Evolutionary conservation across 2,329 filamentous ascomycete genomes (phyloP).

Genomic region (Xylariomycetidae sp.): DNA sequence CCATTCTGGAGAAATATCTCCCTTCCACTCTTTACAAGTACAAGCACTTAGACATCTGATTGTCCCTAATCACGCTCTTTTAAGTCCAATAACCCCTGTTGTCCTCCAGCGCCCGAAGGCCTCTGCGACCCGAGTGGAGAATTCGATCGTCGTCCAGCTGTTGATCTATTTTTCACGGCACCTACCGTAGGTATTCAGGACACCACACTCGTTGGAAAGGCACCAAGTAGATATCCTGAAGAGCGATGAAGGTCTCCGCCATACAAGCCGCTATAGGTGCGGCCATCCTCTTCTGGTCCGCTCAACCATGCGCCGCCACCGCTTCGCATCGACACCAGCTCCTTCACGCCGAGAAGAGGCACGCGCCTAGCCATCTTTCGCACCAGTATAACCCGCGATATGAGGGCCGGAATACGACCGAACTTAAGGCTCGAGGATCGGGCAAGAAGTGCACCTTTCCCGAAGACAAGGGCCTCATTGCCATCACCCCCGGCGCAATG

Average conservation of each 20-base stretch:
- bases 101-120: too few relatives aligned
- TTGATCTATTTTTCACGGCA: too few relatives aligned
- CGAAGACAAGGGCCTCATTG: constrained; percentile 58
- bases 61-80: too few relatives aligned
- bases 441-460: constrained; percentile 60
- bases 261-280: constrained; percentile 46
- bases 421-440: constrained; percentile 47
- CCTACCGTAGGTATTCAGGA: too few relatives aligned
- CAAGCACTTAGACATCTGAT: too few relatives aligned
- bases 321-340: constrained; percentile 28
- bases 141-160: too few relatives aligned
- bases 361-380: constrained; percentile 29
- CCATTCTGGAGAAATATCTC: too few relatives aligned
- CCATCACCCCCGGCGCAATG: constrained; percentile 56
- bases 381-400: constrained; percentile 25
- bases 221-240: too few relatives aligned
- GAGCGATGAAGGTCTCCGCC: constrained; percentile 54
- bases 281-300: constrained; percentile 42
- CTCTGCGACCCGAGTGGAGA: too few relatives aligned
- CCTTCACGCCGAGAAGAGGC: constrained; percentile 25
- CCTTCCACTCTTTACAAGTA: too few relatives aligned
- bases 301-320: constrained; percentile 33
- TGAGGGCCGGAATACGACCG: constrained; percentile 20
- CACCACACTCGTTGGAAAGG: too few relatives aligned
- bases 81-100: too few relatives aligned